Base-by-base conservation (phyloP, 495 filamentous ascomycete species). In the Darksidea phi region DNA sequence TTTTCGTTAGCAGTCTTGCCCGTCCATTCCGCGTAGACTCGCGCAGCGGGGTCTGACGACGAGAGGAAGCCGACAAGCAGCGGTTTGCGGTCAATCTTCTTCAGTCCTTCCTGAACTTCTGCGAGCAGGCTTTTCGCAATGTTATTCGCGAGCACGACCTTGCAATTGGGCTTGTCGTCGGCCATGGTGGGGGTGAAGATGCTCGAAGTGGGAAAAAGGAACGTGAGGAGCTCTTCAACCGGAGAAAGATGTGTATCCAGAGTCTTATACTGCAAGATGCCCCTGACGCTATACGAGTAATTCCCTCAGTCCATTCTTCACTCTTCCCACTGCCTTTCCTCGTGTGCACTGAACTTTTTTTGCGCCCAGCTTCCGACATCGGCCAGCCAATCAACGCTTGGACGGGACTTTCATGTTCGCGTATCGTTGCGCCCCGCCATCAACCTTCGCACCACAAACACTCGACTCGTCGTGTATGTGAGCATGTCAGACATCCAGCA, bases 21-120 rank as follows among this genome's bases (percentile, higher is more conserved):
- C n/a, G 91, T 96, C 91, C 89, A 96, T 69, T 96, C 88, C 57
- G 94, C 94, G 72, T 98, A 98, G 79, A 94, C 89, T 59, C 85
- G 77, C 34, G 93, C 94, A 17, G 90, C 89, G 38, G 91, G 91
- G 75, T 98, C 94, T 61, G 83, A 79, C 72, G 95, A 96, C 50
- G 94, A 89, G 54, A 98, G 80, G 74, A 96, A 96, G 26, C 93
- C 94, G 17, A 93, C 88, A 23, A 98, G 79, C 53, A 88, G 81
- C 45, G 94, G 92, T 67, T 83, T 80, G 52, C 76, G 76, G 72
- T 85, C 79, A 49, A 96, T 76, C 48, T 82, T 86, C 67, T 81
- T 78, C 46, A 96, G 74, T 1, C 85, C 86, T 24, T 87, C 80
- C 47, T 79, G 76, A 43, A 96, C 89, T 75, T 97, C 94, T 15